Conservation (phyloP, 495 filamentous ascomycete species). For the Aspergillus indologenus region DNA sequence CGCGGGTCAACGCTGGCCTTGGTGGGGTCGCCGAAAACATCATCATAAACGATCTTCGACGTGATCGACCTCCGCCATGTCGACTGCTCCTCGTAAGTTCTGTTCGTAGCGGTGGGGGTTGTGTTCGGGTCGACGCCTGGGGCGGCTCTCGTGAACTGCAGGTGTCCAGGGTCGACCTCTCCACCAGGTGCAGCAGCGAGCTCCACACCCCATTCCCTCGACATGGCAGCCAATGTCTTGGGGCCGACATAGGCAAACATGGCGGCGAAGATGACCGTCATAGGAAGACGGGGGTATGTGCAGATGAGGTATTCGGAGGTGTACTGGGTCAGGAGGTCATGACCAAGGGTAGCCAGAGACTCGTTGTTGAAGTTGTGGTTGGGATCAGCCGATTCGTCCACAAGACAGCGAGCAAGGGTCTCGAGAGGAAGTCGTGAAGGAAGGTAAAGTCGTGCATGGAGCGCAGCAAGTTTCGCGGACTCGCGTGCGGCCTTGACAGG, state of each 20-base stretch:
- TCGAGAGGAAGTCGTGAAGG: constrained; percentile 77
- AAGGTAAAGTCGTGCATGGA: constrained; percentile 87
- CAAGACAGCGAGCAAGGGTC: constrained; percentile 79
- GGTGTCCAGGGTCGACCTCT: constrained; percentile 89
- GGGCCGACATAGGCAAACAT: constrained; percentile 78
- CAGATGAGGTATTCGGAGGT: constrained; percentile 81
- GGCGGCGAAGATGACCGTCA: constrained; percentile 75
- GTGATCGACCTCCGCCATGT: constrained; percentile 69
- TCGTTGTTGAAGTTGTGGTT: constrained; percentile 75
- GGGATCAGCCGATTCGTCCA: constrained; percentile 78
- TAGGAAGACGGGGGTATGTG: constrained; percentile 84
- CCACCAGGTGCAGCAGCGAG: constrained; percentile 74
- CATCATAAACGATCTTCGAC: constrained; percentile 69
- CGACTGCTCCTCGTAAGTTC: constrained; percentile 42
- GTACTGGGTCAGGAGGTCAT: constrained; percentile 79
- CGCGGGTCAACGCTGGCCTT: constrained; percentile 20
- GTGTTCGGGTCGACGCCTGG: constrained; percentile 49
- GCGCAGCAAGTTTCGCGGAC: constrained; percentile 89
- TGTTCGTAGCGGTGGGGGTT: constrained; percentile 21
- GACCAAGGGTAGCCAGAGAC: constrained; percentile 76
- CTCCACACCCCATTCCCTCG: constrained; percentile 88
- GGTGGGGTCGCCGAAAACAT: constrained; percentile 70
- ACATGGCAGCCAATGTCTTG: constrained; percentile 64
- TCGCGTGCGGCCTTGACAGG: constrained; percentile 60
- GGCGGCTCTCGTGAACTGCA: constrained; percentile 68